A percentile compares a stretch with the other conserved stretches of the same genome.
Evolutionary conservation across 2,329 filamentous ascomycete species (phyloP).

Genomic region (Thermothelomyces thermophilus): DNA sequence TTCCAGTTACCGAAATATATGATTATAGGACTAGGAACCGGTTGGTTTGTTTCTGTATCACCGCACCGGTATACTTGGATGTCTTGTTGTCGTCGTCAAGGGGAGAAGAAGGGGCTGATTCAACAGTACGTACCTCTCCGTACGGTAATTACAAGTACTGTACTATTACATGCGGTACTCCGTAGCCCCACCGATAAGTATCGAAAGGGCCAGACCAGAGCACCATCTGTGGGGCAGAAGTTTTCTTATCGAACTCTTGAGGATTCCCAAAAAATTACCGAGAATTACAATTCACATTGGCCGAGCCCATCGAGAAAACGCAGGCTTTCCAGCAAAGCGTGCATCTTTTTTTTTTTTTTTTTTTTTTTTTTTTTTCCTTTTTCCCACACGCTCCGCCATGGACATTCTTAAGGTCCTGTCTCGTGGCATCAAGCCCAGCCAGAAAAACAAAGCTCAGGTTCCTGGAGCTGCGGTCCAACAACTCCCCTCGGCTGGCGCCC

Average conservation of each 20-base stretch:
- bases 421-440: constrained; percentile 55
- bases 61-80: no score
- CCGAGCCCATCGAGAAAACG: neutral
- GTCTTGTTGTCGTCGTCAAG: no score
- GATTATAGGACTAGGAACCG: no score
- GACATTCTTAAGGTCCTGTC: constrained; percentile 69
- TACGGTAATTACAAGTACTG: neutral
- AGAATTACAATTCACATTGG: constrained; percentile 6
- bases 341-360: no score
- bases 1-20: no score
- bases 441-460: constrained; percentile 33
- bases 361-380: no score
- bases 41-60: no score
- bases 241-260: constrained; percentile 16
- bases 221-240: constrained; percentile 15
- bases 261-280: constrained; percentile 6
- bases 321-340: neutral
- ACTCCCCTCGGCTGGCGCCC: constrained; percentile 59
- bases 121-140: no score
- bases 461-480: constrained; percentile 32
- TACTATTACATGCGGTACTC: no score
- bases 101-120: no score
- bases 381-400: constrained; percentile 38
- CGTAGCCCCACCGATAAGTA: constrained; percentile 10
- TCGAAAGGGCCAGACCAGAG: no score